Base-by-base conservation (phyloP, 768 basidiomycete genomes). In the Rhizopogon rudus region DNA sequence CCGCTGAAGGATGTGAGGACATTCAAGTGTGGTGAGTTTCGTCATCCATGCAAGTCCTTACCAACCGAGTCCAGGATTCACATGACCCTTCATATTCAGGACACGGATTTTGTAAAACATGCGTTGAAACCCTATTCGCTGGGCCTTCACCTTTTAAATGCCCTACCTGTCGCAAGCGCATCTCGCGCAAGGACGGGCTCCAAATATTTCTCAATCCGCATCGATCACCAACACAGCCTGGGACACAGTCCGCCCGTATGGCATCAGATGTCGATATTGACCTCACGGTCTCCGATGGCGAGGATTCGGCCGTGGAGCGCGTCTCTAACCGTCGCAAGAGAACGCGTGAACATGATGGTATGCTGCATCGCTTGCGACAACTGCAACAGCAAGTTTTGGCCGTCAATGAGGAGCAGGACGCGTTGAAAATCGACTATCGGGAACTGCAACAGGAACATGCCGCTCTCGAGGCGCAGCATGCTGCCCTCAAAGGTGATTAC, bases 71-170 rank as follows among this genome's bases (percentile, higher is more conserved):
- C 10, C 31, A 33, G 31, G 16, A 31, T 37, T 52, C 12, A 40
- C 1, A 40, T 57, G 42, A 61, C 51, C 39, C 61, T 57, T 58
- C 33, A 17, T 60, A 55, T 35, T 51, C 45, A 71, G 68, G 68
- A 20, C 69, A 69, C 57, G 69, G 69, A 50, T 69, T 69, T 41
- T 69, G 68, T 49, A 64, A 59, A 42, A 66, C 62, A 52, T 69
- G 68, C 40, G 48, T 69, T 8, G 63, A 58, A 25, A 62, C 55
- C 28, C 63, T 65, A 31, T 60, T 63, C 44, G 35, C 63, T 22
- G 56, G 31, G 25, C 50, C 54, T 20, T 20, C 48, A 9, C 48
- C 48, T 39, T 37, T 49, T 16, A 57, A 59, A 29, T 69, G 68
- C 8, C 68, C 69, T n/a, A 59, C 67, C 16, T 69, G 68, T 46